phyloP scores from a whole-genome alignment of 257 asterid species.

The Ophiorrhiza pumila region DNA sequence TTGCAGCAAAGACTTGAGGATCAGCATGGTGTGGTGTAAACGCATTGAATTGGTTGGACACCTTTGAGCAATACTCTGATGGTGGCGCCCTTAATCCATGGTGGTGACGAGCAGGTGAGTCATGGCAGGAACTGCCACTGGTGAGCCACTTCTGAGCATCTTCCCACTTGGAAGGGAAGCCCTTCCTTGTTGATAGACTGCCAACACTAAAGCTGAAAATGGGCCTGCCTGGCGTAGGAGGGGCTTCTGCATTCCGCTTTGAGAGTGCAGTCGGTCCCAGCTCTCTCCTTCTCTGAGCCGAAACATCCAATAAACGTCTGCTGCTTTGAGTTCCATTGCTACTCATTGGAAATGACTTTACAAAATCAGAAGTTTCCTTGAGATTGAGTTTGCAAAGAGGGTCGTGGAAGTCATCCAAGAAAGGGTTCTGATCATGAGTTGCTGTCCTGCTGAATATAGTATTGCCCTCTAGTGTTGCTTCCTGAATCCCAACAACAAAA shows the following conservation, averaged over 20 bases:
- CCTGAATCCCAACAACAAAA: constrained; percentile 36
- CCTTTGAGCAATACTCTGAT: constrained; percentile 29
- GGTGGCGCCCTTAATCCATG: constrained; percentile 32
- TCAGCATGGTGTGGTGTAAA: constrained; percentile 41
- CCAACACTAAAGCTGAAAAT: constrained; percentile 83
- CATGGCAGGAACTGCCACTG: constrained; percentile 55
- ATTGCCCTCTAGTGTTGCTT: constrained; percentile 39
- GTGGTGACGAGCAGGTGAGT: constrained; percentile 46
- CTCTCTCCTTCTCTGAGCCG: constrained; percentile 35
- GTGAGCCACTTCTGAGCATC: constrained; percentile 99
- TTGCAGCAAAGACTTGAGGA: constrained; percentile 44
- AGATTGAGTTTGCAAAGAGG: constrained; percentile 83
- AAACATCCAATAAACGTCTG: constrained; percentile 38
- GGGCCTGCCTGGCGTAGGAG: constrained; percentile 96
- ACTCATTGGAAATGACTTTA: constrained; percentile 57
- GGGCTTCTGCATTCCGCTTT: constrained; percentile 70
- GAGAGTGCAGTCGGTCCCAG: constrained; percentile 30
- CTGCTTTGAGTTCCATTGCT: constrained; percentile 30
- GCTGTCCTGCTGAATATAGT: constrained; percentile 27
- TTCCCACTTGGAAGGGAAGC: constrained; percentile 92
- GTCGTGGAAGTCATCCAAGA: constrained; percentile 53
- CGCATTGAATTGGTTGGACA: constrained; percentile 56
- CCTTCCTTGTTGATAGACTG: constrained; percentile 57
- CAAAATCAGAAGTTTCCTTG: constrained; percentile 83
- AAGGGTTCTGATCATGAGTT: constrained; percentile 54